A percentile compares a stretch with the other conserved stretches of the same genome.
These are phyloP conservation scores for Colletotrichum cereale DNA, from an alignment of 2,329 filamentous ascomycete species.

Conservation along the genomic window DNA sequence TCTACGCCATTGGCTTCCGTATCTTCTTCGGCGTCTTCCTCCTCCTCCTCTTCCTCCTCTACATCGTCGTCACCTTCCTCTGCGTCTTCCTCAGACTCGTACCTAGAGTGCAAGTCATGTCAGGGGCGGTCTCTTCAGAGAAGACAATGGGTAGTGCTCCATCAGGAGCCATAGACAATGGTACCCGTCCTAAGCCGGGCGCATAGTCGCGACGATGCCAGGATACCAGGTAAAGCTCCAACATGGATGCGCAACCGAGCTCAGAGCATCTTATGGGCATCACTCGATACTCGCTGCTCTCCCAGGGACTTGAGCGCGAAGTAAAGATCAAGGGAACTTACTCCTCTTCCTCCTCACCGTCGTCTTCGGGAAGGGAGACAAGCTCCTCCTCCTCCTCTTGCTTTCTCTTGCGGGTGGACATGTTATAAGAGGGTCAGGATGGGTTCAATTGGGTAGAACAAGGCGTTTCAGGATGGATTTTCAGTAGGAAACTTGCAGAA, in stretches of 20 bases:
- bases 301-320: not conserved
- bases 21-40: conserved; percentile 48
- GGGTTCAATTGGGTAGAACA: conserved; percentile 46
- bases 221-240: not conserved
- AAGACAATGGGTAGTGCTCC: not conserved
- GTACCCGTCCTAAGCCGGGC: not conserved
- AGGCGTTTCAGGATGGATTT: not conserved
- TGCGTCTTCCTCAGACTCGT: conserved; percentile 56
- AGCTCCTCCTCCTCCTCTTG: conserved; percentile 67
- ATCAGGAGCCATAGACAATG: not conserved
- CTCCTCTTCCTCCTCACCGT: conserved; percentile 67
- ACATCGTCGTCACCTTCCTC: conserved; percentile 56
- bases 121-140: not conserved
- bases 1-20: conserved; percentile 43
- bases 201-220: conserved; percentile 18
- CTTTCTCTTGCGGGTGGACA: conserved; percentile 68
- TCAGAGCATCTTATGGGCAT: not conserved
- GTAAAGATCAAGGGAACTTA: conserved; percentile 50
- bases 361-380: conserved; percentile 65
- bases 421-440: conserved; percentile 45
- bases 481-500: conserved; percentile 2
- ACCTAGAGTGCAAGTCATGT: conserved; percentile 47
- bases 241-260: not conserved
- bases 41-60: conserved; percentile 53
- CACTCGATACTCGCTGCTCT: not conserved